Conservation (phyloP, 176 grass and related monocot genomes). For the Lolium rigidum region DNA sequence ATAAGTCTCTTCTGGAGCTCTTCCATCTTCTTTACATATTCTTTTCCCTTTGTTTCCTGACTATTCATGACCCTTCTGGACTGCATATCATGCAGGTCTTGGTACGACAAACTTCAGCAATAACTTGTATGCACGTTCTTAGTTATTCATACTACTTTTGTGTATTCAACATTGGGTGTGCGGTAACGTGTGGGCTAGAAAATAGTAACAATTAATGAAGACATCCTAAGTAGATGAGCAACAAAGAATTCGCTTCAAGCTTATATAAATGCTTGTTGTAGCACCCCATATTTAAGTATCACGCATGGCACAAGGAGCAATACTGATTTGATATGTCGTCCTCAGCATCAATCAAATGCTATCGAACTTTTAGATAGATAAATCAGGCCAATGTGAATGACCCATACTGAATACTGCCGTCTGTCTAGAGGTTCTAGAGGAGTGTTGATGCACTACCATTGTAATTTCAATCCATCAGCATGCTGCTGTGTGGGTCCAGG, state of each 20-base stretch:
- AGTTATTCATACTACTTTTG: not conserved
- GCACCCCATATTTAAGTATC: not conserved
- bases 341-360: not conserved
- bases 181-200: not conserved
- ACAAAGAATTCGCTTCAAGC: not conserved
- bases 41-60: not conserved
- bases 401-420: not conserved
- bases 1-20: not conserved
- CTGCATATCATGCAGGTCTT: not conserved
- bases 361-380: not conserved
- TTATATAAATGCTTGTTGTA: not conserved
- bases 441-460: not conserved
- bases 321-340: not conserved
- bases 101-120: not conserved
- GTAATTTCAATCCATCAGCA: not conserved
- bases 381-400: not conserved
- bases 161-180: not conserved
- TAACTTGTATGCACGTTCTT: not conserved
- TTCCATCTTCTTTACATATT: not conserved
- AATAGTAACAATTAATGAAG: not conserved
- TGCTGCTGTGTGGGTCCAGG: not conserved
- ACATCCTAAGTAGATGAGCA: not conserved
- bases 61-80: not conserved
- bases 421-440: not conserved
- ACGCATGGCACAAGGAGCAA: not conserved